Conservation (phyloP, 352 stramenopile genomes). For the Blastocystis sp. region DNA sequence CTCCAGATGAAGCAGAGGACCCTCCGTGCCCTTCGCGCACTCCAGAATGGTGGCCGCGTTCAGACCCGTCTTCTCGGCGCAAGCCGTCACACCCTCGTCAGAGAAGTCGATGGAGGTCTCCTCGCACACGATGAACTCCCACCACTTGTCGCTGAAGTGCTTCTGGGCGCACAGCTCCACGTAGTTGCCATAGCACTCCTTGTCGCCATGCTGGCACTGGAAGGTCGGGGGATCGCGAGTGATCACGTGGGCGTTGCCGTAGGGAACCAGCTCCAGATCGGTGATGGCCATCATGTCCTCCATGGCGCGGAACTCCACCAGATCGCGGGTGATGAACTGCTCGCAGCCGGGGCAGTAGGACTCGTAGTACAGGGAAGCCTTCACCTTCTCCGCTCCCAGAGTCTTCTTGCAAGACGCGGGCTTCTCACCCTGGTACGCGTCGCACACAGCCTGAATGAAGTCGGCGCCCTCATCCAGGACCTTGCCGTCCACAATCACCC, state of each 20-base stretch:
- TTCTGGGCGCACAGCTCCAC: constrained; percentile 51
- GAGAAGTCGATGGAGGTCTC: constrained; percentile 16
- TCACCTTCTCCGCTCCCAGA: not conserved
- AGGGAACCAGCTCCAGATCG: constrained; percentile 66
- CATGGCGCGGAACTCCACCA: not conserved
- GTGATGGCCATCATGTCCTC: constrained; percentile 56
- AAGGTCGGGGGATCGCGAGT: constrained; percentile 64
- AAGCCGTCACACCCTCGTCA: constrained; percentile 3
- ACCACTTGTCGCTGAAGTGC: constrained; percentile 48
- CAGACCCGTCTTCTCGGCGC: constrained; percentile 1
- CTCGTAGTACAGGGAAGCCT: not conserved
- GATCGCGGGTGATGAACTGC: not conserved
- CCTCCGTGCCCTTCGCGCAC: constrained; percentile 59
- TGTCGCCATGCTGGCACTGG: constrained; percentile 64
- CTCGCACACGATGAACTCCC: constrained; percentile 57
- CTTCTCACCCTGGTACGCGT: constrained; percentile 68
- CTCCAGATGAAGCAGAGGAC: constrained; percentile 12
- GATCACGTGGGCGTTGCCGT: constrained; percentile 64
- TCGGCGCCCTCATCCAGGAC: constrained; percentile 37
- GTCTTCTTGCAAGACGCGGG: constrained; percentile 49
- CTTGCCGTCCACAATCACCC: constrained; percentile 54
- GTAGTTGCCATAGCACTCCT: constrained; percentile 68
- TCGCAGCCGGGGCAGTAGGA: constrained; percentile 50
- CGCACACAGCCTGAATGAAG: constrained; percentile 53
- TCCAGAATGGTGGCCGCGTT: constrained; percentile 11